A percentile compares a stretch with the other conserved stretches of the same genome.
These are phyloP conservation scores for Alternaria infectoria DNA, from an alignment of 2,329 filamentous ascomycete species.

Conservation along the genomic window DNA sequence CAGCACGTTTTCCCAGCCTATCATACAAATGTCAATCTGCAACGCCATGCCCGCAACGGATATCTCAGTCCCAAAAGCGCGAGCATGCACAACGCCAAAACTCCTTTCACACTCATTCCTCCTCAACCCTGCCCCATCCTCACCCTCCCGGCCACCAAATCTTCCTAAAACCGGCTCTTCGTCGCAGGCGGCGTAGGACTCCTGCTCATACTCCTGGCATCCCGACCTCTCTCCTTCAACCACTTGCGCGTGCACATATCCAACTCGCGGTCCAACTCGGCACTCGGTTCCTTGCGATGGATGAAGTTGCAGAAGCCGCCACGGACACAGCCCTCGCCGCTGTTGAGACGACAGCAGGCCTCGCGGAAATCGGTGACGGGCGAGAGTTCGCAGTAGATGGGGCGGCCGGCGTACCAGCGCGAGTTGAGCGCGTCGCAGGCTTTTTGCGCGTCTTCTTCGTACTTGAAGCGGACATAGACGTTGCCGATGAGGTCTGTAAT, in stretches of 20 bases:
- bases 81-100: slow-evolving; percentile 7
- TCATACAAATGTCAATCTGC: not conserved
- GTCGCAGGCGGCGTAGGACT: slow-evolving; percentile 84
- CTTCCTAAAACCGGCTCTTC: slow-evolving; percentile 9
- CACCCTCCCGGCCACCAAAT: no score
- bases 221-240: slow-evolving; percentile 82
- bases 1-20: not conserved
- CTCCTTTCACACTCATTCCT: not conserved
- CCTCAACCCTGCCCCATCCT: not conserved
- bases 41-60: slow-evolving; percentile 10
- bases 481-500: slow-evolving; percentile 88
- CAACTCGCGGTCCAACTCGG: slow-evolving; percentile 88
- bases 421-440: slow-evolving; percentile 94
- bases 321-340: slow-evolving; percentile 91
- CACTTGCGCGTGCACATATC: slow-evolving; percentile 94
- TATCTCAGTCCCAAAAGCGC: slow-evolving; percentile 9
- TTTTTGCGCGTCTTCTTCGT: slow-evolving; percentile 92
- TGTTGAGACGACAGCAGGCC: slow-evolving; percentile 93
- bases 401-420: slow-evolving; percentile 94
- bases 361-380: slow-evolving; percentile 98
- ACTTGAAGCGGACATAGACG: slow-evolving; percentile 99
- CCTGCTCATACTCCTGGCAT: slow-evolving; percentile 79
- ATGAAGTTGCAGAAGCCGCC: slow-evolving; percentile 99
- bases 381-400: slow-evolving; percentile 96
- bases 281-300: slow-evolving; percentile 90